These are phyloP conservation scores for Sphagnum tenellum DNA, from an alignment of 225 moss, liverwort and hornwort species.

Conservation along the genomic window DNA sequence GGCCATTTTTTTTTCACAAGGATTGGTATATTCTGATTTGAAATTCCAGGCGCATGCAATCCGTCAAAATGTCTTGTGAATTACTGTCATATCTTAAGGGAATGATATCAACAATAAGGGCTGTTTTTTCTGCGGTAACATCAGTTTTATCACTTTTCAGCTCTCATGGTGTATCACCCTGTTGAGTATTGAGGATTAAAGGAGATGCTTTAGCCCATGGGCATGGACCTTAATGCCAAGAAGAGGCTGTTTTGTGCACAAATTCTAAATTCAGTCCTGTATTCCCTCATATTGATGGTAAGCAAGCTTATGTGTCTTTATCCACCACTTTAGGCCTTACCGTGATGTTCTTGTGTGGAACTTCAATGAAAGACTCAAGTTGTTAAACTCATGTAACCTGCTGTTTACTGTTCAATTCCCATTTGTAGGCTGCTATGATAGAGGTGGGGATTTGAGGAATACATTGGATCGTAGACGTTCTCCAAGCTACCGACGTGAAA, in stretches of 20 bases:
- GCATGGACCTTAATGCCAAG: slow-evolving; percentile 2
- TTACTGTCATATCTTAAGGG: slow-evolving; percentile 1
- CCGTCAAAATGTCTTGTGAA: slow-evolving; percentile 1
- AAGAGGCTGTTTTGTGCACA: slow-evolving; percentile 4
- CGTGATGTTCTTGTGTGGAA: background rate
- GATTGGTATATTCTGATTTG: slow-evolving; percentile 1
- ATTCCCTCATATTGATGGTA: slow-evolving; percentile 1
- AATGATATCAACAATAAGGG: slow-evolving; percentile 4
- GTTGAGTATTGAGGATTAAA: slow-evolving; percentile 7
- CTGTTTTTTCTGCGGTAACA: slow-evolving; percentile 1
- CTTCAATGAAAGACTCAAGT: background rate
- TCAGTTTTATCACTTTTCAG: slow-evolving; percentile 5
- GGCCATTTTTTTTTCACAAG: background rate
- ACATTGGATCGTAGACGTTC: slow-evolving; percentile 4
- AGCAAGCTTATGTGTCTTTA: slow-evolving; percentile 6
- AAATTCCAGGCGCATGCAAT: slow-evolving; percentile 3
- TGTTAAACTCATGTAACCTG: background rate
- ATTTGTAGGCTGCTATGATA: background rate
- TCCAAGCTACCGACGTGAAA: slow-evolving; percentile 1
- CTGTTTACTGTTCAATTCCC: background rate
- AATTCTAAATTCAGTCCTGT: slow-evolving; percentile 2
- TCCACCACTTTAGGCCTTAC: background rate
- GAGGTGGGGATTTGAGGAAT: background rate
- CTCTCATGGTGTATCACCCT: slow-evolving; percentile 1
- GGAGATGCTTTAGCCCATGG: slow-evolving; percentile 1